These are phyloP conservation scores for Jaapia argillacea DNA, from an alignment of 768 basidiomycete species.

Conservation along the genomic window DNA sequence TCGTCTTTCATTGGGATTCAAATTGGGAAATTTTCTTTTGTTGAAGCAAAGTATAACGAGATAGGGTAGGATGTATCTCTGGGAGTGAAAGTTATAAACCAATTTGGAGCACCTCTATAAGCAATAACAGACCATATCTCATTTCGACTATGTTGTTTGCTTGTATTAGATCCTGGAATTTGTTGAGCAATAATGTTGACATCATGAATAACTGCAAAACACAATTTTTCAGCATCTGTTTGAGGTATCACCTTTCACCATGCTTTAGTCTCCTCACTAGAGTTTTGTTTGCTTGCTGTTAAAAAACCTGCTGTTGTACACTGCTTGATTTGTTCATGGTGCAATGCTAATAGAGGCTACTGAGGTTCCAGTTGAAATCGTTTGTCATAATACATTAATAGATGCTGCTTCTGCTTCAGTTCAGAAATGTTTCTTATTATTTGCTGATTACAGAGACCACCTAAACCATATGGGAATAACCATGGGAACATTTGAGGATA, in stretches of 20 bases:
- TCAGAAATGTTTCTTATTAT: neutral
- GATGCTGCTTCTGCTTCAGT: neutral
- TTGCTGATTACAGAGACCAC: neutral
- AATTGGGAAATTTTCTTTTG: slow-evolving; percentile 9
- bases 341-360: slow-evolving; percentile 11
- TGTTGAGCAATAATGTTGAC: slow-evolving; percentile 7
- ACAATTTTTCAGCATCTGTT: slow-evolving; percentile 4
- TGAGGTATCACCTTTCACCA: slow-evolving; percentile 1
- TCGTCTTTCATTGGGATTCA: slow-evolving; percentile 1
- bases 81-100: slow-evolving; percentile 24
- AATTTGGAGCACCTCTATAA: neutral
- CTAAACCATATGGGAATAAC: slow-evolving; percentile 29
- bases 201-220: slow-evolving; percentile 6
- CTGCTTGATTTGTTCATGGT: slow-evolving; percentile 12
- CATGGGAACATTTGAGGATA: slow-evolving; percentile 31
- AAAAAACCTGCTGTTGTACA: slow-evolving; percentile 8
- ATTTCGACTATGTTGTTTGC: slow-evolving; percentile 8
- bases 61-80: slow-evolving; percentile 21
- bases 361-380: slow-evolving; percentile 10
- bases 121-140: slow-evolving; percentile 11
- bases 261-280: slow-evolving; percentile 2
- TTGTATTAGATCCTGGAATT: slow-evolving; percentile 9
- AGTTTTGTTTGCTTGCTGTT: slow-evolving; percentile 2
- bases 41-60: slow-evolving; percentile 23
- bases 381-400: slow-evolving; percentile 12